These are phyloP conservation scores for Scutellaria minor DNA, from an alignment of 257 asterid species.

Conservation along the genomic window DNA sequence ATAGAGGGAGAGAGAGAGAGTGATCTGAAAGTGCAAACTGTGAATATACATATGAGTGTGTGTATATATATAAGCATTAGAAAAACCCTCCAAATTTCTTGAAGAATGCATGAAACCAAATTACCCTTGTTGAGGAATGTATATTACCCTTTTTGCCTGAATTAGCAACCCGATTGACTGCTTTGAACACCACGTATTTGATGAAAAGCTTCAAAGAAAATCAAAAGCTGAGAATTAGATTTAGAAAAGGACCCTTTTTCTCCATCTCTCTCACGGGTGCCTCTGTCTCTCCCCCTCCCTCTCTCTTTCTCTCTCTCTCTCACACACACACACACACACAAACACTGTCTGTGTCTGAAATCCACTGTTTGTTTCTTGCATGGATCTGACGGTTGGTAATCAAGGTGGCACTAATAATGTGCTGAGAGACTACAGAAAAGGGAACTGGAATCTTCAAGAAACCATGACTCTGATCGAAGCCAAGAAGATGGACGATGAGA, in stretches of 20 bases:
- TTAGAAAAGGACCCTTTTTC: background rate
- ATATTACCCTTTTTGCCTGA: slow-evolving; percentile 23
- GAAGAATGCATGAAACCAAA: too few relatives aligned
- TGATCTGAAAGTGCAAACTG: too few relatives aligned
- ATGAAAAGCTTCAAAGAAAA: slow-evolving; percentile 30
- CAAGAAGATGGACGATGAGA: slow-evolving; percentile 83
- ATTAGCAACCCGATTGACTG: slow-evolving; percentile 6
- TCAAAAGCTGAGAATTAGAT: background rate
- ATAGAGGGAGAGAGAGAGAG: too few relatives aligned
- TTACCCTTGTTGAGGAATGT: background rate
- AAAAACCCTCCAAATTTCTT: too few relatives aligned
- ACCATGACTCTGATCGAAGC: slow-evolving; percentile 88
- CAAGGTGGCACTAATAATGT: slow-evolving; percentile 22
- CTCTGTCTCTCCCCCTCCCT: too few relatives aligned
- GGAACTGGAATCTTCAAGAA: slow-evolving; percentile 91
- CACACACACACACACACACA: background rate
- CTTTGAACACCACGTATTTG: slow-evolving; percentile 32
- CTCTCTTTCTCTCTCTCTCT: slow-evolving; percentile 15
- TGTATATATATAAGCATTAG: too few relatives aligned
- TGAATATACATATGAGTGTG: too few relatives aligned
- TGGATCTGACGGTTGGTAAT: slow-evolving; percentile 31
- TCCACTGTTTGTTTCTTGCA: slow-evolving; percentile 19
- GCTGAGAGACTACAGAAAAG: slow-evolving; percentile 70
- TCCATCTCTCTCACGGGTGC: background rate
- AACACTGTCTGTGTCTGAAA: background rate